A percentile compares a stretch with the other conserved stretches of the same genome.
Conservation (phyloP, 495 filamentous ascomycete species). For the Ascodesmis nigricans region DNA sequence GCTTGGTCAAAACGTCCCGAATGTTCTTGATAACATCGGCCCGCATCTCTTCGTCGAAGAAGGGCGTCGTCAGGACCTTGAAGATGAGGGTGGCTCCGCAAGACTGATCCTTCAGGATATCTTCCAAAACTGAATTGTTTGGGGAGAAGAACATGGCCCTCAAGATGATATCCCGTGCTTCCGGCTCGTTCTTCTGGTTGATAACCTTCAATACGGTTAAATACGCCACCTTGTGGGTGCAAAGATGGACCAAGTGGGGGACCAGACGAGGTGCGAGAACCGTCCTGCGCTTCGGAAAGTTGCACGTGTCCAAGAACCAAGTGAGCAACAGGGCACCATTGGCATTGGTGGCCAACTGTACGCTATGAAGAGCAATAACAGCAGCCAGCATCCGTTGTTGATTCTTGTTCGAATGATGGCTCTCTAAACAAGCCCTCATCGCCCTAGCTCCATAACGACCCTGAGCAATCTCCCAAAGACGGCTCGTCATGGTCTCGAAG, state of each 20-base stretch:
- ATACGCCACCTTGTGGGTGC: constrained; percentile 97
- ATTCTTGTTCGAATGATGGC: constrained; percentile 81
- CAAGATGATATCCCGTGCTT: constrained; percentile 78
- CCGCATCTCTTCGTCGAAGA: constrained; percentile 84
- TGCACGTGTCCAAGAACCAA: constrained; percentile 98
- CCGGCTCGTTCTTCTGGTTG: constrained; percentile 86
- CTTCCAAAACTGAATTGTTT: constrained; percentile 68
- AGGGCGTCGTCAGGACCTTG: constrained; percentile 92
- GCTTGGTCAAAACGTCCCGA: constrained; percentile 61
- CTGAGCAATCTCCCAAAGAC: constrained; percentile 85
- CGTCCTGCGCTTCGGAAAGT: constrained; percentile 72
- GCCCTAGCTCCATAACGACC: constrained; percentile 85
- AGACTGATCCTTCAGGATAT: constrained; percentile 72
- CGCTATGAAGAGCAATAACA: constrained; percentile 84
- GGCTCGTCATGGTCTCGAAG: constrained; percentile 88
- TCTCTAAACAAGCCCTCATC: constrained; percentile 93
- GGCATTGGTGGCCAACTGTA: constrained; percentile 86
- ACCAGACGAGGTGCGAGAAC: constrained; percentile 84
- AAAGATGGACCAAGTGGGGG: constrained; percentile 87
- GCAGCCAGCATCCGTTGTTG: constrained; percentile 91
- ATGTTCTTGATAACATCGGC: constrained; percentile 76
- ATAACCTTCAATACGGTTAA: constrained; percentile 95
- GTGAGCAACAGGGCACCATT: constrained; percentile 87
- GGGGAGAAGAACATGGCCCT: constrained; percentile 87
- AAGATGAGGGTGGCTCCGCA: constrained; percentile 93